Evolutionary conservation across 176 grass and related monocot genomes (phyloP).

Genomic region (Aegilops umbellulata): DNA sequence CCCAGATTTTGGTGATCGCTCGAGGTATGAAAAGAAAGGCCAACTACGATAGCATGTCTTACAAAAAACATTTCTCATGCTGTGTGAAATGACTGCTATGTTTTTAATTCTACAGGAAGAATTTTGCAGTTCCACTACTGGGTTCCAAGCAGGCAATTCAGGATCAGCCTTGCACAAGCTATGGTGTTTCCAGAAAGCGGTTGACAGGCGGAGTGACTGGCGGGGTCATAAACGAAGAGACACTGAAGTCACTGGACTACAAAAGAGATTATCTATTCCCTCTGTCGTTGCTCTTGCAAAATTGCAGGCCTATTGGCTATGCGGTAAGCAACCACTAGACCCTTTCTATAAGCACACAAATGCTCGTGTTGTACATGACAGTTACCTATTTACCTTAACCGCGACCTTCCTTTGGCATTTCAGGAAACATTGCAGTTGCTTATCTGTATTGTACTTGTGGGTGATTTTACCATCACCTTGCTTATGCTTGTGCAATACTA

Average conservation of each 20-base stretch:
- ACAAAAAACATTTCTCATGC: not conserved
- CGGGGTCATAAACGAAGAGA: constrained; percentile 83
- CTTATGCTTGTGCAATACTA: constrained; percentile 94
- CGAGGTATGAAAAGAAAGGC: constrained; percentile 39
- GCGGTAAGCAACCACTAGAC: constrained; percentile 62
- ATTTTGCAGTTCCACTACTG: constrained; percentile 26
- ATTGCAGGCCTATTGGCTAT: constrained; percentile 77
- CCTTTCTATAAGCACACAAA: not conserved
- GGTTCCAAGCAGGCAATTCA: constrained; percentile 49
- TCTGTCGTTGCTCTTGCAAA: constrained; percentile 76
- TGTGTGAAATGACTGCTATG: not conserved
- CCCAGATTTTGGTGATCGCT: constrained; percentile 47
- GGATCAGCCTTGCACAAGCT: constrained; percentile 53
- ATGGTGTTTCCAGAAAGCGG: constrained; percentile 65
- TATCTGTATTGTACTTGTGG: constrained; percentile 83
- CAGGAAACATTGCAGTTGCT: constrained; percentile 86
- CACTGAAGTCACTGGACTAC: constrained; percentile 66
- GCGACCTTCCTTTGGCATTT: constrained; percentile 48
- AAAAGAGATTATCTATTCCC: constrained; percentile 83
- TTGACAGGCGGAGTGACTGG: constrained; percentile 90
- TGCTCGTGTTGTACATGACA: not conserved
- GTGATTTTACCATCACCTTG: constrained; percentile 84
- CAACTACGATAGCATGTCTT: constrained; percentile 5
- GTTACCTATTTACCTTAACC: not conserved
- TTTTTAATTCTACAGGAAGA: constrained; percentile 64